These are phyloP conservation scores for Phialocephala sp. DNA, from an alignment of 2,329 filamentous ascomycete genomes.

Conservation along the genomic window DNA sequence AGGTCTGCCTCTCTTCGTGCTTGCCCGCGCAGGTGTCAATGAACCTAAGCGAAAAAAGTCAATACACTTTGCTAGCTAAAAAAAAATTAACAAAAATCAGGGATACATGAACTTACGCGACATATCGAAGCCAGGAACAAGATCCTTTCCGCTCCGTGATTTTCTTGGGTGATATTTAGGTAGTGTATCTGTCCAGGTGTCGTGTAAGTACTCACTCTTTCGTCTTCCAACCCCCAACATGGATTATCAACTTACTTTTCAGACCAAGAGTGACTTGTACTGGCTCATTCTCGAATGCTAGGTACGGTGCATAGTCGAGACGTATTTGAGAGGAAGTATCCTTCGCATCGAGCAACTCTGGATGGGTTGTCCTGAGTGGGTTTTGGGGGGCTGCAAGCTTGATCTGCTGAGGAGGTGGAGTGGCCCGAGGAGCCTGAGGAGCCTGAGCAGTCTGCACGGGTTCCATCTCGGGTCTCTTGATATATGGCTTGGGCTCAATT, in stretches of 20 bases:
- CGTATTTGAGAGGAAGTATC: constrained; percentile 32
- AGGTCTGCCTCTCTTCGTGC: constrained; percentile 33
- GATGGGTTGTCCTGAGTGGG: constrained; percentile 36
- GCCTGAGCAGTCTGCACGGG: background rate
- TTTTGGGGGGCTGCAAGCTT: constrained; percentile 23
- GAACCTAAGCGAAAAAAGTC: constrained; percentile 29
- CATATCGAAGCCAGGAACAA: constrained; percentile 39
- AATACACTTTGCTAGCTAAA: background rate
- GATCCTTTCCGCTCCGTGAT: constrained; percentile 40
- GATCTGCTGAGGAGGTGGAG: constrained; percentile 20
- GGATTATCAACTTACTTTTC: constrained; percentile 37
- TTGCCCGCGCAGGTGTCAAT: constrained; percentile 31
- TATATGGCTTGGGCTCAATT: background rate
- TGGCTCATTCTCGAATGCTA: constrained; percentile 36
- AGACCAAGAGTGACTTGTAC: constrained; percentile 37
- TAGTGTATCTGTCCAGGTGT: constrained; percentile 34
- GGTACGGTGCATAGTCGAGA: constrained; percentile 39
- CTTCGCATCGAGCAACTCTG: constrained; percentile 32
- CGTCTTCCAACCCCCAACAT: background rate
- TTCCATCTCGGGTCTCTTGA: constrained; percentile 1
- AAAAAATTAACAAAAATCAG: background rate
- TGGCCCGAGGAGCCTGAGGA: background rate
- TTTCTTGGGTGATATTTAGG: constrained; percentile 43
- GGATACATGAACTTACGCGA: constrained; percentile 36
- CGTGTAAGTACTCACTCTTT: background rate